Percentiles rank a stretch among this genome's conserved stretches.
phyloP scores from a whole-genome alignment of 2,329 filamentous ascomycete species.

The Fusarium xylarioides region DNA sequence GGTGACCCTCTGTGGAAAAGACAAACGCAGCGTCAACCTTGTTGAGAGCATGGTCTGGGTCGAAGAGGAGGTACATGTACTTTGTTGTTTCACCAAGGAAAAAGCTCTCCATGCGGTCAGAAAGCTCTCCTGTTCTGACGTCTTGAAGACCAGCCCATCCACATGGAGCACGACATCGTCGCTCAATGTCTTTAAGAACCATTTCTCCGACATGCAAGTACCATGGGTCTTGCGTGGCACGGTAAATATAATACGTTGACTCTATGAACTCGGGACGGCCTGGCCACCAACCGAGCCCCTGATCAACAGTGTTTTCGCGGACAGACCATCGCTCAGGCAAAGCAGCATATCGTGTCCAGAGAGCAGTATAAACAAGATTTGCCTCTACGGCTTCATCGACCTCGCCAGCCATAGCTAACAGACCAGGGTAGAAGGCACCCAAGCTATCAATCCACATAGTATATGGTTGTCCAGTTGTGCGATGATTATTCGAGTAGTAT shows the following conservation, averaged over 20 bases:
- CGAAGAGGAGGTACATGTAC: constrained; percentile 92
- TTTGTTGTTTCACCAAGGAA: constrained; percentile 97
- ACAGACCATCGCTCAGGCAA: constrained; percentile 95
- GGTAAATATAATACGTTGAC: constrained; percentile 95
- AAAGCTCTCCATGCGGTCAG: constrained; percentile 98
- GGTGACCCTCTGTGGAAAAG: constrained; percentile 96
- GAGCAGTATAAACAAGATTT: constrained; percentile 87
- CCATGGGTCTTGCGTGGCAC: constrained; percentile 93
- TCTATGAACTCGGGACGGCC: constrained; percentile 97
- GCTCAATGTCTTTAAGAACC: constrained; percentile 86
- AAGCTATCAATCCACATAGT: constrained; percentile 97
- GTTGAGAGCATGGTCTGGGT: constrained; percentile 86
- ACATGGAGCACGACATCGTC: constrained; percentile 88
- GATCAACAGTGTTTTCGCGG: constrained; percentile 82
- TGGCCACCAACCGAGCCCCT: constrained; percentile 92
- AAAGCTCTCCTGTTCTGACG: constrained; percentile 83
- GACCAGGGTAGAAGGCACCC: constrained; percentile 92
- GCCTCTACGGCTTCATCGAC: constrained; percentile 90
- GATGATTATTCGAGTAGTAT: constrained; percentile 91
- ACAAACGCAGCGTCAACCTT: constrained; percentile 86
- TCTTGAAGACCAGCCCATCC: constrained; percentile 93
- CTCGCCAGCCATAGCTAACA: constrained; percentile 86
- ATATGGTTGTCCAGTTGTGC: constrained; percentile 85
- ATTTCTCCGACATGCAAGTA: constrained; percentile 97
- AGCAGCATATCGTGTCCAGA: constrained; percentile 95